A percentile compares a stretch with the other conserved stretches of the same genome.
Evolutionary conservation across 2,329 filamentous ascomycete species (phyloP).

Genomic region (Botrytis fabae): DNA sequence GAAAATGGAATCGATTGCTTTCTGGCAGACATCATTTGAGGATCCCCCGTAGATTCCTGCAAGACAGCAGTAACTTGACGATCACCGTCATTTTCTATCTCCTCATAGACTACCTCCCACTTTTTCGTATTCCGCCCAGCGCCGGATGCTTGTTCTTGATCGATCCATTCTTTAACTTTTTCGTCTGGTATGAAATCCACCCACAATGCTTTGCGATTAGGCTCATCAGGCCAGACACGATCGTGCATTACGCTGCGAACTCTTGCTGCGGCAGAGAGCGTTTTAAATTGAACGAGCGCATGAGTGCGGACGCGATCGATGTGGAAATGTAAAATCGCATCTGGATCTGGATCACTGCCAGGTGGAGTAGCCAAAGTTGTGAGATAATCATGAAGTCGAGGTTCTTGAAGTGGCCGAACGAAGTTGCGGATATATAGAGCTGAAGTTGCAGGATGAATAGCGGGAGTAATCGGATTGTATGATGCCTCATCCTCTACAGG

Average conservation of each 20-base stretch:
- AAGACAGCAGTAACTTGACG: slow-evolving; percentile 58
- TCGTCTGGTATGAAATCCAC: slow-evolving; percentile 86
- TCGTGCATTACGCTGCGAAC: slow-evolving; percentile 77
- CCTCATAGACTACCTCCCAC: slow-evolving; percentile 74
- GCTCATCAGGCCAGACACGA: slow-evolving; percentile 82
- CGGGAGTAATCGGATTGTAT: slow-evolving; percentile 48
- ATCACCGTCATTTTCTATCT: slow-evolving; percentile 54
- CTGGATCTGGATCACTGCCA: slow-evolving; percentile 50
- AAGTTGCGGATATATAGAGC: slow-evolving; percentile 88
- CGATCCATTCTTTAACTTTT: slow-evolving; percentile 71
- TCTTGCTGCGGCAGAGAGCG: slow-evolving; percentile 68
- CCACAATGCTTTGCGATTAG: slow-evolving; percentile 78
- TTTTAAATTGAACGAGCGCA: slow-evolving; percentile 74
- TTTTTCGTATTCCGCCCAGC: slow-evolving; percentile 48
- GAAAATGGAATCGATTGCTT: slow-evolving; percentile 35
- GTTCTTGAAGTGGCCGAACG: slow-evolving; percentile 78
- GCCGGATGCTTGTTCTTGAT: slow-evolving; percentile 55
- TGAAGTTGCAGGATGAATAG: slow-evolving; percentile 70
- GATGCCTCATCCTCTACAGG: slow-evolving; percentile 28
- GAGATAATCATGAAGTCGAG: slow-evolving; percentile 68
- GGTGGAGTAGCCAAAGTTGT: slow-evolving; percentile 64
- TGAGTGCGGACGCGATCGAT: slow-evolving; percentile 87
- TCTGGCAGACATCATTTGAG: not conserved
- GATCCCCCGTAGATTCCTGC: slow-evolving; percentile 46
- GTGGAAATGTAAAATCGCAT: slow-evolving; percentile 67